Base-by-base conservation (phyloP, 257 asterid species). In the Penstemon newberryi region DNA sequence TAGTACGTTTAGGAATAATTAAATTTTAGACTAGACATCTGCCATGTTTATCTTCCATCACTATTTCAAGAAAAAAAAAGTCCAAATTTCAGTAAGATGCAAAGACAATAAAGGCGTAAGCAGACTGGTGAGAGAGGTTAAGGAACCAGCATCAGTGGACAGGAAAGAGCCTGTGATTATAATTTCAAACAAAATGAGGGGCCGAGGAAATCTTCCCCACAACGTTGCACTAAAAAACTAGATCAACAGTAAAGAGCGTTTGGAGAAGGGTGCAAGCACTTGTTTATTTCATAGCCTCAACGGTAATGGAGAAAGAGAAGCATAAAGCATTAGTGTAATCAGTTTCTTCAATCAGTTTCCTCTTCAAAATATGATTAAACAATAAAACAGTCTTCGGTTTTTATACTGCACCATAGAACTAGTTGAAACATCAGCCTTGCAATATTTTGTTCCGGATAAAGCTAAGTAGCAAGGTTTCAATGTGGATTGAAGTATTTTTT, bases 401-500 rank as follows among this genome's bases (percentile, higher is more conserved):
- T 56, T 5, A 56, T 46, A 46, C 52, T 46, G 33, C 7, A 54
- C 10, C 53, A 15, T 36, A 38, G 44, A 55, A 38, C 54, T 56
- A 45, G 38, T 49, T 68, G 38, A 49, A 25, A 43, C 19, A 44
- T 4, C 54, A 2, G 37, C 41, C 7, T 9, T 10, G 6, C 56
- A 43, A 18, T 63, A 33, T 39, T 67, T n/a, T 56, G 8, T 39
- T 19, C 46, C 72, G 25, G 33, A 49, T 38, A 54, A 15, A 58
- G 46, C 49, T 39, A 63, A 8, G 60, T 19, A 37, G 19, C n/a
- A 38, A 57, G 5, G 63, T 44, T 36, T 37, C 63, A 57, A 57
- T 36, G 18, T 37, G 25, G 4, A 37, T 57, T 36, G 18, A 5
- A 4, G 18, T 38, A 12, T 57, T 12, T 4, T 7, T 57, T 11